Conservation (phyloP, 208 protist species). For the Porcisia hertigi region DNA sequence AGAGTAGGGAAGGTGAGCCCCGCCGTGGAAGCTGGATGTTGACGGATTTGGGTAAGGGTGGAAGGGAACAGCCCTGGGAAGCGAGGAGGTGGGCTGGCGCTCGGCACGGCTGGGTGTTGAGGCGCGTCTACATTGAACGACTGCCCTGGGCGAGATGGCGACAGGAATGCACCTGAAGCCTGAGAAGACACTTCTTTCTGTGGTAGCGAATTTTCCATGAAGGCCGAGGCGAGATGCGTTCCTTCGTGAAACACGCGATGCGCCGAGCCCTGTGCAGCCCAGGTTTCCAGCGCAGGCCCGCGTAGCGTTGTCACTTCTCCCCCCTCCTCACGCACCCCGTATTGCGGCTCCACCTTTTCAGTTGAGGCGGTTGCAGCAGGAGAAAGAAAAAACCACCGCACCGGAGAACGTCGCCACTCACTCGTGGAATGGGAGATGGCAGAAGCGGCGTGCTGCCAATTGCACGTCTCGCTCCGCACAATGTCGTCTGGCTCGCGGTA, state of each 20-base stretch:
- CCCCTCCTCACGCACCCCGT: not conserved
- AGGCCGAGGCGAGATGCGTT: not conserved
- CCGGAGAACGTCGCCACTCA: conserved; percentile 19
- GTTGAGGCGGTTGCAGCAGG: not conserved
- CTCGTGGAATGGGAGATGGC: not conserved
- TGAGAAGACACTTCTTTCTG: not conserved
- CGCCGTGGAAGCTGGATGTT: not conserved
- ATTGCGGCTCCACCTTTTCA: not conserved
- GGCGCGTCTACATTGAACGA: not conserved
- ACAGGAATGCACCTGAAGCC: not conserved
- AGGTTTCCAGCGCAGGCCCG: conserved; percentile 16
- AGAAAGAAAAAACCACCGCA: conserved; percentile 16
- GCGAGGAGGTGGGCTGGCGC: conserved; percentile 18
- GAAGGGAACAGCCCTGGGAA: not conserved
- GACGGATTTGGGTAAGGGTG: not conserved
- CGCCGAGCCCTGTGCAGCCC: conserved; percentile 8
- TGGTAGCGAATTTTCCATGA: not conserved
- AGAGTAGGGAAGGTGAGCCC: not conserved
- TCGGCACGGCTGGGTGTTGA: conserved; percentile 3
- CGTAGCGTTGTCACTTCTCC: not conserved
- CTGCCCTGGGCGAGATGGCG: not conserved
- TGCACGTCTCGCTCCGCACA: not conserved
- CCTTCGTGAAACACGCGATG: no score
- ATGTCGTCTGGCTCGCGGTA: conserved; percentile 38
- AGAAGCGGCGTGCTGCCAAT: conserved; percentile 47